These are phyloP conservation scores for Aphanoascus verrucosus DNA, from an alignment of 2,329 filamentous ascomycete species.

Conservation along the genomic window DNA sequence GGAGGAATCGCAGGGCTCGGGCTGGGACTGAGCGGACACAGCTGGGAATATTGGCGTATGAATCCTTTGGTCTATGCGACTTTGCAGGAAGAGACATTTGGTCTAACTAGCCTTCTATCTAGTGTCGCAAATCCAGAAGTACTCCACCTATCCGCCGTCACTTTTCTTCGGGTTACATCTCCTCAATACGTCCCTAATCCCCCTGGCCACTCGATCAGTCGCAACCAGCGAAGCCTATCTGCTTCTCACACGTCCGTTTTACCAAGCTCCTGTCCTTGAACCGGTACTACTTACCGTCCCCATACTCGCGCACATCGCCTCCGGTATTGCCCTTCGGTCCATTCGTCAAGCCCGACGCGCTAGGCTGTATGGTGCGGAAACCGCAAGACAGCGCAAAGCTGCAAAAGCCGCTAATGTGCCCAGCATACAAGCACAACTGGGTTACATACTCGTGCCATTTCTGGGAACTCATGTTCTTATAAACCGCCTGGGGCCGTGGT, in stretches of 20 bases:
- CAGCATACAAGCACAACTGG: conserved; percentile 59
- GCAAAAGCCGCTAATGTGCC: conserved; percentile 43
- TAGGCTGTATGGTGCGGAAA: conserved; percentile 62
- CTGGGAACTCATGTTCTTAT: conserved; percentile 61
- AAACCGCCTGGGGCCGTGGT: conserved; percentile 64
- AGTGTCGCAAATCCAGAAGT: conserved; percentile 72
- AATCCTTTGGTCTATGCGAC: conserved; percentile 13
- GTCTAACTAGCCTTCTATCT: background rate
- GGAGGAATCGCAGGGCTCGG: conserved; percentile 19
- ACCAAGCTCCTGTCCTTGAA: conserved; percentile 73
- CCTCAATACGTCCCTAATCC: conserved; percentile 70
- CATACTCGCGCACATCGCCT: conserved; percentile 61
- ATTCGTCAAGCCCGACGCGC: conserved; percentile 62
- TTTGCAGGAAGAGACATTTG: background rate
- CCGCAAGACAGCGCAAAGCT: conserved; percentile 38
- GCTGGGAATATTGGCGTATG: conserved; percentile 65
- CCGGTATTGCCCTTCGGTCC: conserved; percentile 66
- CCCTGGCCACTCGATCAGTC: conserved; percentile 61
- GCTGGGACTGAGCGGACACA: conserved; percentile 55
- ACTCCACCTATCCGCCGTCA: conserved; percentile 76
- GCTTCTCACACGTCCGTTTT: conserved; percentile 81
- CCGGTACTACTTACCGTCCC: conserved; percentile 69
- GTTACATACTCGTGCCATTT: conserved; percentile 58
- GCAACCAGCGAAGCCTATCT: conserved; percentile 71
- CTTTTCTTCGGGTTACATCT: conserved; percentile 68